Percentiles rank a stretch among this genome's conserved stretches.
These are phyloP conservation scores for Cutaneotrichosporon sp. DNA, from an alignment of 1,284 basidiomycete species.

Conservation along the genomic window DNA sequence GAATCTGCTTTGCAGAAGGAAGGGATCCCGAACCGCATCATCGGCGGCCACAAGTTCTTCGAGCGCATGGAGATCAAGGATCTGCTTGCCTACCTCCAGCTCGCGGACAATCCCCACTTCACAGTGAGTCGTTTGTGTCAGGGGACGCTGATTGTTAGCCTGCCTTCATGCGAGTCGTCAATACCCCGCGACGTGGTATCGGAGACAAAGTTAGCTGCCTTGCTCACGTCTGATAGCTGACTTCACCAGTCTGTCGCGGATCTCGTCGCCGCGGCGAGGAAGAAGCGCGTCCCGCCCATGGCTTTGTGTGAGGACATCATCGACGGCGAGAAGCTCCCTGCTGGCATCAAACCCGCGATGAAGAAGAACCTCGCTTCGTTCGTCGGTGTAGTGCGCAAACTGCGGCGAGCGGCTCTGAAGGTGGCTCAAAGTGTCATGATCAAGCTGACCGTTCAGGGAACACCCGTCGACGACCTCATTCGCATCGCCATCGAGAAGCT, in stretches of 20 bases:
- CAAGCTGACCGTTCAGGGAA: constrained; percentile 55
- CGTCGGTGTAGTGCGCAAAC: constrained; percentile 60
- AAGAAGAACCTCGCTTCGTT: constrained; percentile 66
- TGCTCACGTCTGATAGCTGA: background rate
- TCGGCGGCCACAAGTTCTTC: constrained; percentile 84
- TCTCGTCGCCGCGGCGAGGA: constrained; percentile 60
- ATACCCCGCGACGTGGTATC: constrained; percentile 70
- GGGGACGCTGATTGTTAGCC: constrained; percentile 50
- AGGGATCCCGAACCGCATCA: constrained; percentile 71
- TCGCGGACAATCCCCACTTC: constrained; percentile 78
- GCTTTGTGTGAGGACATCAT: constrained; percentile 64
- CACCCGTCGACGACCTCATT: constrained; percentile 67
- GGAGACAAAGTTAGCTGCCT: constrained; percentile 69
- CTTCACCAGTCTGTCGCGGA: constrained; percentile 62
- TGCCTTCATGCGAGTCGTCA: constrained; percentile 75
- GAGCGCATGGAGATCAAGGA: constrained; percentile 84
- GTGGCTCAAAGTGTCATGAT: constrained; percentile 50
- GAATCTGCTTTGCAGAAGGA: constrained; percentile 75
- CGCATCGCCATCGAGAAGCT: constrained; percentile 62
- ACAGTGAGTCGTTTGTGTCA: constrained; percentile 37
- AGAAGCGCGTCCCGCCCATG: constrained; percentile 61
- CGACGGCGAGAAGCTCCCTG: constrained; percentile 57
- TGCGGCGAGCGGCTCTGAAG: constrained; percentile 62
- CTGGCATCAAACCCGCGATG: constrained; percentile 66
- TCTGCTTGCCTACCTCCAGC: constrained; percentile 78